A percentile compares a stretch with the other conserved stretches of the same genome.
phyloP scores from a whole-genome alignment of 441 rosid species.

The Daphne laureola region DNA sequence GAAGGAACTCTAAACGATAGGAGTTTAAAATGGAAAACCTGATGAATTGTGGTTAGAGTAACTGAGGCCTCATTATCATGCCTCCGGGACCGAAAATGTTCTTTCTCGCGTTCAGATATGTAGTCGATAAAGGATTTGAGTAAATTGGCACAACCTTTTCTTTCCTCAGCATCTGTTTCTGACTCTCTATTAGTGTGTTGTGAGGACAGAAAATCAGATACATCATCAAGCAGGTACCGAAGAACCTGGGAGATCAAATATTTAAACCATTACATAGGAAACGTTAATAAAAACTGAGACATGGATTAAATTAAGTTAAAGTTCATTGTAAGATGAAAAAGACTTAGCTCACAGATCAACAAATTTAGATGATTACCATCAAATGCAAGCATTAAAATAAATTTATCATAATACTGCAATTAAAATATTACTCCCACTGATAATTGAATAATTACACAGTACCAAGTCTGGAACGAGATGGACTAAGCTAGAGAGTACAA shows the following conservation, averaged over 20 bases:
- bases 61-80: constrained; percentile 72
- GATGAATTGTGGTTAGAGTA: constrained; percentile 94
- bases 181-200: constrained; percentile 31
- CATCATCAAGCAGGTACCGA: constrained; percentile 84
- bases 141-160: constrained; percentile 44
- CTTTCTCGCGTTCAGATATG: constrained; percentile 63
- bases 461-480: too few relatives aligned
- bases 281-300: background rate
- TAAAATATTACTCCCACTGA: too few relatives aligned
- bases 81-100: constrained; percentile 66
- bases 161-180: constrained; percentile 30
- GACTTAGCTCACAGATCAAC: too few relatives aligned
- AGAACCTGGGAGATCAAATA: constrained; percentile 59
- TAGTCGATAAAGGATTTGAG: constrained; percentile 59
- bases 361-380: too few relatives aligned
- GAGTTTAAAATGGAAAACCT: constrained; percentile 33
- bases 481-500: too few relatives aligned
- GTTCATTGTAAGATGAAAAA: too few relatives aligned
- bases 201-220: constrained; percentile 63
- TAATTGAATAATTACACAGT: too few relatives aligned
- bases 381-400: too few relatives aligned
- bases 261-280: background rate
- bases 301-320: too few relatives aligned
- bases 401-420: too few relatives aligned
- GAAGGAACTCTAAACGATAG: too few relatives aligned